Evolutionary conservation across 192 early-diverging fungal species (phyloP).

Genomic region (Rhizophagus sp.): DNA sequence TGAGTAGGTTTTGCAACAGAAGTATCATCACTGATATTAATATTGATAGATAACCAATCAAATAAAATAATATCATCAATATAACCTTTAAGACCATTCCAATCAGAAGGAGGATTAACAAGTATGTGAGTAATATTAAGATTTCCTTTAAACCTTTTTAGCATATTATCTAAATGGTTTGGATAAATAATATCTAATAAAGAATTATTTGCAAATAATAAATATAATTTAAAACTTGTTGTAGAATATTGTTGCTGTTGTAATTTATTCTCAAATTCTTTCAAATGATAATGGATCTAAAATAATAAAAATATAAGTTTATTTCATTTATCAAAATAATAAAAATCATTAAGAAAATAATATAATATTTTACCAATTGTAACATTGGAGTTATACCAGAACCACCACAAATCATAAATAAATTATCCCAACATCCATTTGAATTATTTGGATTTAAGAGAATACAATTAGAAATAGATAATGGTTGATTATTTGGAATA

Average conservation of each 20-base stretch:
- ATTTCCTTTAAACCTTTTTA: background rate
- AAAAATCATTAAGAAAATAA: background rate
- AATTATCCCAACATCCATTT: slow-evolving; percentile 20
- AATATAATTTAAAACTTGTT: background rate
- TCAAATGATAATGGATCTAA: background rate
- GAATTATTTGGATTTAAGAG: slow-evolving; percentile 14
- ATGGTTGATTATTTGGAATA: background rate
- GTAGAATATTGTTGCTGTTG: background rate
- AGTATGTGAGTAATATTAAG: background rate
- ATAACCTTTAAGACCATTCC: background rate
- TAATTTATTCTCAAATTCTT: background rate
- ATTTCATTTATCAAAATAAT: too few species aligned
- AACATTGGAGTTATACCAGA: slow-evolving; percentile 94
- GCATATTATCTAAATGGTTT: background rate
- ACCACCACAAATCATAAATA: slow-evolving; percentile 86
- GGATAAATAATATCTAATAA: background rate
- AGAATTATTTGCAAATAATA: slow-evolving; percentile 13
- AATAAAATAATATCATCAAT: slow-evolving; percentile 1
- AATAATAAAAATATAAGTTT: background rate
- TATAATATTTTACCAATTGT: slow-evolving; percentile 43
- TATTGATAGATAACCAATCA: background rate
- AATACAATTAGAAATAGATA: background rate
- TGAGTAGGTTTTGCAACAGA: background rate
- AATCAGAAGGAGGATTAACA: background rate
- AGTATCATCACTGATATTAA: background rate